phyloP scores from a whole-genome alignment of 1,284 basidiomycete species.

The Sphaerobolus stellatus region DNA sequence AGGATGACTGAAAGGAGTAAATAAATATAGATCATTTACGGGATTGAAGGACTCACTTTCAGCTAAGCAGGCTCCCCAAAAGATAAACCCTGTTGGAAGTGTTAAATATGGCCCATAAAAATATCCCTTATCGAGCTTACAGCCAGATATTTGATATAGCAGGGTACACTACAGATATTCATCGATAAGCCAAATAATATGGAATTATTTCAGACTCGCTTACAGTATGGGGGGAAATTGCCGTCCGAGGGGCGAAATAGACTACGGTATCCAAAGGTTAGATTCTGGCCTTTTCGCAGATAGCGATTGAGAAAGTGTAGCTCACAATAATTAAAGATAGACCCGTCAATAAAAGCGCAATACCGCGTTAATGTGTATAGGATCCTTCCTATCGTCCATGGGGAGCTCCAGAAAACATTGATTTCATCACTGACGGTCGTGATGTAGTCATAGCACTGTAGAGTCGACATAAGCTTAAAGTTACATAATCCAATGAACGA shows the following conservation, averaged over 20 bases:
- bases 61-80: not conserved
- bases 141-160: not conserved
- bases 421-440: conserved; percentile 26
- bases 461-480: not conserved
- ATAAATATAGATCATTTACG: not conserved
- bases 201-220: too few species aligned
- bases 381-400: conserved; percentile 44
- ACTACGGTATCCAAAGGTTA: conserved; percentile 49
- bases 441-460: conserved; percentile 7
- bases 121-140: not conserved
- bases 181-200: not conserved
- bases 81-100: not conserved
- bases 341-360: conserved; percentile 43
- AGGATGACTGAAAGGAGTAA: not conserved
- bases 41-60: not conserved
- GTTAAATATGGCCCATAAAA: not conserved
- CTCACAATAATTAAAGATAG: not conserved
- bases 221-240: conserved; percentile 33
- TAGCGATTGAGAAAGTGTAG: not conserved
- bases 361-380: conserved; percentile 53
- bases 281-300: conserved; percentile 37
- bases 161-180: not conserved
- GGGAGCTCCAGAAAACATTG: conserved; percentile 43
- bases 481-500: not conserved
- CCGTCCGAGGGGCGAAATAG: conserved; percentile 49